A percentile compares a stretch with the other conserved stretches of the same genome.
These are phyloP conservation scores for Melampsora larici-populina DNA, from an alignment of 1,284 basidiomycete species.

Conservation along the genomic window DNA sequence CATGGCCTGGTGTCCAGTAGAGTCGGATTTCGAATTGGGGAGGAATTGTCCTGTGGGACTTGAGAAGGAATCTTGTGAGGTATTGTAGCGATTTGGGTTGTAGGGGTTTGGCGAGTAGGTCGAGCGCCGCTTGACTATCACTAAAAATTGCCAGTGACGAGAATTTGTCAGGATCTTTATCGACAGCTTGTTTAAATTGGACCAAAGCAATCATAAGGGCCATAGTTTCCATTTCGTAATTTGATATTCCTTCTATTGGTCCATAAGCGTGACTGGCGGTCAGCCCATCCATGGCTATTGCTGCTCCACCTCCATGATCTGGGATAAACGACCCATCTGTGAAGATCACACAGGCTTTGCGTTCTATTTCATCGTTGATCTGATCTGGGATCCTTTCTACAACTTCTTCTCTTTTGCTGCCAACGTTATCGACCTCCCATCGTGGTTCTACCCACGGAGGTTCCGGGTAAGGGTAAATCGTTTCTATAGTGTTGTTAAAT, in stretches of 20 bases:
- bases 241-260: too few relatives aligned
- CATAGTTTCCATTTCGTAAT: too few relatives aligned
- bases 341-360: not conserved
- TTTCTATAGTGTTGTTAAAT: too few relatives aligned
- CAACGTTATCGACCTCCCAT: too few relatives aligned
- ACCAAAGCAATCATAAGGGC: too few relatives aligned
- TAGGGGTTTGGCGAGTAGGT: slow-evolving; percentile 1
- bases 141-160: too few relatives aligned
- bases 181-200: not conserved
- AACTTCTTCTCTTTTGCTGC: too few relatives aligned
- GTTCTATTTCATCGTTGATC: not conserved
- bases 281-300: not conserved
- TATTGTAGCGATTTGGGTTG: too few relatives aligned
- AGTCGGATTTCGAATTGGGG: not conserved
- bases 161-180: not conserved
- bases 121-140: too few relatives aligned
- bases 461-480: too few relatives aligned
- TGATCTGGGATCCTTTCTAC: not conserved
- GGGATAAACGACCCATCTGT: slow-evolving; percentile 9
- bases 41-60: not conserved
- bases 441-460: too few relatives aligned
- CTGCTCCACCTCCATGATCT: not conserved
- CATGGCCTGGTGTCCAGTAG: slow-evolving; percentile 13
- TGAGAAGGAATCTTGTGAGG: not conserved
- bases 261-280: not conserved